These are phyloP conservation scores for Durotheca rogersii DNA, from an alignment of 495 filamentous ascomycete species.

Conservation along the genomic window DNA sequence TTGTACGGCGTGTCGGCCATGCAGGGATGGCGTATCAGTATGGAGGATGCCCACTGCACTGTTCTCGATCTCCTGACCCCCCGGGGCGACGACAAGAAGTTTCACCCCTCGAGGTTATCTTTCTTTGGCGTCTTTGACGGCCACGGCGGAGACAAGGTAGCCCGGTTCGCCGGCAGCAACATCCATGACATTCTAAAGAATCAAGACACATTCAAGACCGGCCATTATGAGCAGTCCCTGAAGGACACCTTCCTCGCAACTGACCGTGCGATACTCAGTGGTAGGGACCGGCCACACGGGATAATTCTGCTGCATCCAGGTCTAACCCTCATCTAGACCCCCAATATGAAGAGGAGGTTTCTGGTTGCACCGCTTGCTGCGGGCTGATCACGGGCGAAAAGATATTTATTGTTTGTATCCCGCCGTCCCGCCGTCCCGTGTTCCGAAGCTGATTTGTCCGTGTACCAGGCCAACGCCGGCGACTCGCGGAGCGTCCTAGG, in stretches of 20 bases:
- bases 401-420: slow-evolving; percentile 78
- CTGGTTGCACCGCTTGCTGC: slow-evolving; percentile 93
- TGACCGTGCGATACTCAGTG: slow-evolving; percentile 91
- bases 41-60: slow-evolving; percentile 94
- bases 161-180: slow-evolving; percentile 86
- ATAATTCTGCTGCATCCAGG: neutral
- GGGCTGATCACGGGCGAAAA: slow-evolving; percentile 84
- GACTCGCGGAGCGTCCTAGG: slow-evolving; percentile 93
- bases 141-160: slow-evolving; percentile 95
- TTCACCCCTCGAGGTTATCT: slow-evolving; percentile 72
- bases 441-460: slow-evolving; percentile 28
- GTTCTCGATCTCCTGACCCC: slow-evolving; percentile 79
- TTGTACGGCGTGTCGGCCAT: slow-evolving; percentile 94
- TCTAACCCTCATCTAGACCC: slow-evolving; percentile 63
- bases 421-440: neutral
- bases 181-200: slow-evolving; percentile 92
- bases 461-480: slow-evolving; percentile 82
- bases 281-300: slow-evolving; percentile 52
- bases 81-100: slow-evolving; percentile 57
- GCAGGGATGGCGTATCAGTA: slow-evolving; percentile 99
- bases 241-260: slow-evolving; percentile 98
- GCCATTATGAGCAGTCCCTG: slow-evolving; percentile 90
- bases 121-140: slow-evolving; percentile 99
- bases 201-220: slow-evolving; percentile 87
- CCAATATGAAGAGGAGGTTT: slow-evolving; percentile 95